Base-by-base conservation (phyloP, 1,284 basidiomycete genomes). In the Puccinia horiana region DNA sequence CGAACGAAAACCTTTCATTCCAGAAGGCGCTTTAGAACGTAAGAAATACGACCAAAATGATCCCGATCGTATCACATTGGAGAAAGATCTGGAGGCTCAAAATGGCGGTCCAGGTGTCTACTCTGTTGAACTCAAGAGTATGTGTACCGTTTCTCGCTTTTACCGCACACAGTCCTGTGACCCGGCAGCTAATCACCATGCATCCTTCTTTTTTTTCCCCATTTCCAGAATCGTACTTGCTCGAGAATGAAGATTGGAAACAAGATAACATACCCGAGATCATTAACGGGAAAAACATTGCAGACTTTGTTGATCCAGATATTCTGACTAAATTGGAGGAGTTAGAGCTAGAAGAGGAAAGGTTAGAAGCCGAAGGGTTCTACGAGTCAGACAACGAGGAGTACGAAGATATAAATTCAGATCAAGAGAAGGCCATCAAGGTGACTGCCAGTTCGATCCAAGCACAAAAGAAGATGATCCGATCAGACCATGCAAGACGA, bases 221-320 rank as follows among this genome's bases (percentile, higher is more conserved):
- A n/a, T n/a, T n/a, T n/a, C n/a, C 88, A 95, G 95, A 94, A 90
- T 91, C 94, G 87, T 99, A 98, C 89, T 85, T 98, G 44, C 92
- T 99, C 80, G 90, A 91, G 58, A 92, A 98, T 86, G 92, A 94
- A 74, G 92, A 94, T 77, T 99, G 96, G 96, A 99, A 98, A 89
- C 90, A 92, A 89, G 96, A 99, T 87, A 90, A 91, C 84, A 93
- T 99, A 35, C 97, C 96, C 40, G 97, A 99, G 88, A 93, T 99
- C 86, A 92, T 94, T 91, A 91, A 98, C 84, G 97, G 96, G 88
- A 98, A 98, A 91, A 99, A 99, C 89, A 89, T 99, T 81, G 96
- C 96, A 56, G 96, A 99, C 90, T 99, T 99, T 85, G 93, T 99
- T 88, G 97, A 99, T 87, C 93, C 95, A n/a, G 97, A 99, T 86